phyloP scores from a whole-genome alignment of 805 yeast species.

The Candida sakaeoensis region DNA sequence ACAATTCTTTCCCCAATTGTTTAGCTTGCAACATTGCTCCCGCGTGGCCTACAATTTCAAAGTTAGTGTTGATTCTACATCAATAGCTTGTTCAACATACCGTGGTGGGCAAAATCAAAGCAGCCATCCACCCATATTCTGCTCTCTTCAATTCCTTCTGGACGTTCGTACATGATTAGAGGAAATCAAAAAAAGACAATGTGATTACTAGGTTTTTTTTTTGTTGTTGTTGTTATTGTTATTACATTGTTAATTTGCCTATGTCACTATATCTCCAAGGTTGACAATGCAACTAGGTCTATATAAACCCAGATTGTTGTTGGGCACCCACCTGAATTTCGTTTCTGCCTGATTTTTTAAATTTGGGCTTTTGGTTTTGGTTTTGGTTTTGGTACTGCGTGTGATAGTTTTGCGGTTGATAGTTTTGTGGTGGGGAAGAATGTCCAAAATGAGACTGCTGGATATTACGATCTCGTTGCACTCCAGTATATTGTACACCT shows the following conservation, averaged over 20 bases:
- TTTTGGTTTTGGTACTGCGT: neutral
- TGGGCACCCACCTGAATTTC: conserved; percentile 10
- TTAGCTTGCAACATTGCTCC: conserved; percentile 96
- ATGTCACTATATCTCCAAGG: neutral
- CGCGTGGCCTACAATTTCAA: conserved; percentile 56
- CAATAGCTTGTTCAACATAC: conserved; percentile 30
- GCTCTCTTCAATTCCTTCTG: conserved; percentile 40
- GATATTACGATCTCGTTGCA: neutral
- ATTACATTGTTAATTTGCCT: neutral
- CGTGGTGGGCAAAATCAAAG: conserved; percentile 97
- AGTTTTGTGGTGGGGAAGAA: neutral
- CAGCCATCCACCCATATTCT: conserved; percentile 94
- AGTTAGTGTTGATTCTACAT: neutral
- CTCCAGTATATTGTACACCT: conserved; percentile 18
- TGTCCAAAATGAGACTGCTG: conserved; percentile 7
- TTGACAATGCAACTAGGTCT: neutral
- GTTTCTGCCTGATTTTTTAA: too few relatives aligned
- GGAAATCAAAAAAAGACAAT: neutral
- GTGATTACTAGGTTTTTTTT: neutral
- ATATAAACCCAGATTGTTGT: conserved; percentile 19
- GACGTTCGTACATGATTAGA: conserved; percentile 34
- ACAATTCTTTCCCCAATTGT: conserved; percentile 69
- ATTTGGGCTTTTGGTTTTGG: conserved; percentile 7
- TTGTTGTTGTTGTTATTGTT: too few relatives aligned
- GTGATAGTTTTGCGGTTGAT: too few relatives aligned